Base-by-base conservation (phyloP, 2,329 filamentous ascomycete species). In the Ophiocordyceps robertsii region DNA sequence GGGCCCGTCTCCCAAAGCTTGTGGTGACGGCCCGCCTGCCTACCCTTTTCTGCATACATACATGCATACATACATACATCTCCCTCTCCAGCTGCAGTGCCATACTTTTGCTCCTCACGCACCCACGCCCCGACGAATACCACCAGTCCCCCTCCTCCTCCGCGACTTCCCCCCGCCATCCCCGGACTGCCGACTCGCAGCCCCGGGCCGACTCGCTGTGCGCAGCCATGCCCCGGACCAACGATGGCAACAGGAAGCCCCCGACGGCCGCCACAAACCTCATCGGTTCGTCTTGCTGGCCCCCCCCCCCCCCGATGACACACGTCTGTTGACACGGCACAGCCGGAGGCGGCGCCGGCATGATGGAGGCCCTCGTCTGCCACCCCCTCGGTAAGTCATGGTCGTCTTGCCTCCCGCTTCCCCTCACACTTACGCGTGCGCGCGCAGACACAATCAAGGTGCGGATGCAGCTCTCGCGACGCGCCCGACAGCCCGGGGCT, bases 401-500 rank as follows among this genome's bases (percentile, higher is more conserved):
- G 19, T 19, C 19, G 19, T 19, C 27, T 42, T 29, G 29, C n/a
- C n/a, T 29, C 37, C 29, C 36, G 31, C 38, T n/a, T 41, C 36
- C 29, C 40, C 21, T 45, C 41, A n/a, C n/a, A n/a, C n/a, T n/a
- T n/a, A n/a, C n/a, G n/a, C n/a, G n/a, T n/a, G n/a, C n/a, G n/a
- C n/a, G n/a, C n/a, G n/a, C n/a, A 84, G 87, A 95, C 65, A 95
- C 89, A 46, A 94, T 96, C 71, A 95, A 98, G 75, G 92, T 98
- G 48, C 88, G 92, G 54, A 98, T 98, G 93, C 92, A 98, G 69
- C 82, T 98, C 46, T 96, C 92, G 43, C 77, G 83, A 51, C 80
- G 92, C 61, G 87, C 84, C 40, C 77, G 84, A 51, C 75, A 79
- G 46, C 88, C 88, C 44, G 92, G 92, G 47, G 78, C 83, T 61